Conservation (phyloP, 306 rosid species). For the Fagus crenata region DNA sequence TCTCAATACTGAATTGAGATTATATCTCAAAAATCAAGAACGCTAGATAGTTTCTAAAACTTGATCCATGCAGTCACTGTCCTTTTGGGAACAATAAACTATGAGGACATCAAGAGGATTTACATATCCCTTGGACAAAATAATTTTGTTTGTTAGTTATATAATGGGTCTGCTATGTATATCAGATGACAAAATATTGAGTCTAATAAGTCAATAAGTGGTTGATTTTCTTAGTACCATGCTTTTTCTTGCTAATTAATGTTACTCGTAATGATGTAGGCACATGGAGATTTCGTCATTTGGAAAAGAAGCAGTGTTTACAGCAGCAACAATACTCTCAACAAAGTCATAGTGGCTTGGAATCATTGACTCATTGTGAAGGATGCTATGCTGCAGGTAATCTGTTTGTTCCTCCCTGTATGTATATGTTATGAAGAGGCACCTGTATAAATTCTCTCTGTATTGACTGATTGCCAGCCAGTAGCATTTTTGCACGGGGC, state of each 20-base stretch:
- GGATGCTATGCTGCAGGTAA: neutral
- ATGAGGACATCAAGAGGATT: neutral
- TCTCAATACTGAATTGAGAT: neutral
- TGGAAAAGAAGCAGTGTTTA: constrained; percentile 70
- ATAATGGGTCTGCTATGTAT: no score
- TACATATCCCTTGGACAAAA: neutral
- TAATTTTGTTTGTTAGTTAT: neutral
- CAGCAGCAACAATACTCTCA: constrained; percentile 66
- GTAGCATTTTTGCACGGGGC: neutral
- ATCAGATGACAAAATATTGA: neutral
- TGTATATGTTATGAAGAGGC: no score
- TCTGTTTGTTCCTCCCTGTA: neutral
- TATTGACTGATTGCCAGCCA: neutral
- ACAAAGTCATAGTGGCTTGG: constrained; percentile 32
- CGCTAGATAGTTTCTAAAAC: neutral
- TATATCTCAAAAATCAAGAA: neutral
- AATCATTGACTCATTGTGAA: constrained; percentile 14
- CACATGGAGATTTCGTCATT: constrained; percentile 49
- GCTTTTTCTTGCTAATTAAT: neutral
- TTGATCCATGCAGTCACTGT: neutral
- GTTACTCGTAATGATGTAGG: constrained; percentile 44
- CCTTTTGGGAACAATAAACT: neutral
- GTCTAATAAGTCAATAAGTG: neutral
- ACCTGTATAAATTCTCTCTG: no score
- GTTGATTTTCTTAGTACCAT: neutral